Base-by-base conservation (phyloP, 805 yeast genomes). In the Tetrapisispora namnaoensis region DNA sequence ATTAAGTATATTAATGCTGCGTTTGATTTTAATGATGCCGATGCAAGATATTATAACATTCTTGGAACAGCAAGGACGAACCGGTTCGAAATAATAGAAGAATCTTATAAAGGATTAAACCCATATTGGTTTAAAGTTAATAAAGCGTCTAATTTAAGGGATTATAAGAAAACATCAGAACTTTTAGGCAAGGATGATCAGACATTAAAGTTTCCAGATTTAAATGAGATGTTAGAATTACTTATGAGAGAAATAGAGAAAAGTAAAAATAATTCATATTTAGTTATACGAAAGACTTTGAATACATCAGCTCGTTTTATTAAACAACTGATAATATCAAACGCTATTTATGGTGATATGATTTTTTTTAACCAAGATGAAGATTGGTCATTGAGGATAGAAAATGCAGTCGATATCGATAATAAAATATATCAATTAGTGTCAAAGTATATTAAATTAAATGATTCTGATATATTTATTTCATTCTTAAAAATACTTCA, bases 51-150 rank as follows among this genome's bases (percentile, higher is more conserved):
- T 42, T 67, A 87, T 37, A 82, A 88, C 59, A 63, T 89, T 18
- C 62, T 82, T 42, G 96, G 89, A 14, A 64, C 86, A 5, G 67
- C 77, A 20, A 58, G 73, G 13, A 63, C 61, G 1, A 85, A 85
- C 54, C 73, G 82, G 49, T 72, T 86, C 2, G 95, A 87, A 55
- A 79, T 86, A 0, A 70, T 82, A 2, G 95, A 88, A 57, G 96
- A 88, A 61, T 83, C 96, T 0, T 64, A 62, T 5, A 79, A 78
- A 53, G 97, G 97, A 0, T 67, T 91, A 28, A 81, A 88, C 62
- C 96, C 96, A 0, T 78, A 84, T 62, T 83, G 90, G 87, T 85
- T 80, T 60, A 75, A 75, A 42, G 66, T 82, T 3, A 65, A 71
- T 34, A 74, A 69, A 46, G 70, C 83, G 0, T 66, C 78, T 2